Percentiles rank a stretch among this genome's conserved stretches.
phyloP scores from a whole-genome alignment of 139 green algal species.

The Yamagishiella unicocca region DNA sequence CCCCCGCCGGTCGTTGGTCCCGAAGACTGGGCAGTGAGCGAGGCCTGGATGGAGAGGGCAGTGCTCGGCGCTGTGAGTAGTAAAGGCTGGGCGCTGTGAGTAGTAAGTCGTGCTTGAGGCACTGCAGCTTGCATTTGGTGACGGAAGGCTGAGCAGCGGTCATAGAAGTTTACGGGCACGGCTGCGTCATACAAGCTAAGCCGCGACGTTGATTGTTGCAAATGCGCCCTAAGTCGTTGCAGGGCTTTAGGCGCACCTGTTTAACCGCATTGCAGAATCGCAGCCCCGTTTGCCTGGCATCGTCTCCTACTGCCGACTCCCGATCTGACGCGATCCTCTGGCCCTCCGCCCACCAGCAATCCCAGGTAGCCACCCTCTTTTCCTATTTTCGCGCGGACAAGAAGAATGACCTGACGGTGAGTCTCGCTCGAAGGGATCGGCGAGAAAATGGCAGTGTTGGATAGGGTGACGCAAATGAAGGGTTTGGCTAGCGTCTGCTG shows the following conservation, averaged over 20 bases:
- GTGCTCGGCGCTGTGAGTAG: not conserved
- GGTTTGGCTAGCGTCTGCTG: not conserved
- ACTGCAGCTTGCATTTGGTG: not conserved
- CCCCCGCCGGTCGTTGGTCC: not conserved
- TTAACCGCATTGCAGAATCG: too few relatives aligned
- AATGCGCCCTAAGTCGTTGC: not conserved
- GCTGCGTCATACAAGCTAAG: too few relatives aligned
- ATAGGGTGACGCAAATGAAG: too few relatives aligned
- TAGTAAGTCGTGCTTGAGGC: not conserved
- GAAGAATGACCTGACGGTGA: slow-evolving; percentile 18
- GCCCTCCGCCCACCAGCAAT: not conserved
- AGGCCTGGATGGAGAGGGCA: not conserved
- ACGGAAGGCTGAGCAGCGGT: not conserved
- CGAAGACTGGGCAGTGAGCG: slow-evolving; percentile 3
- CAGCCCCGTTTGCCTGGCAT: too few relatives aligned
- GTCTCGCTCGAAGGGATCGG: too few relatives aligned
- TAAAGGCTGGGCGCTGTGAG: not conserved
- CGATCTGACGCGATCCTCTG: not conserved
- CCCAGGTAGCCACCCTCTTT: not conserved
- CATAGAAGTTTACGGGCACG: not conserved
- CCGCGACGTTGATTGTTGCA: too few relatives aligned
- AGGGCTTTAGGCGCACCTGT: too few relatives aligned
- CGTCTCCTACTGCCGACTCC: not conserved
- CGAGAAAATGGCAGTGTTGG: too few relatives aligned
- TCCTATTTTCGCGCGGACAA: not conserved